Evolutionary conservation across 257 asterid genomes (phyloP).

Genomic region (Euphrasia confusa): DNA sequence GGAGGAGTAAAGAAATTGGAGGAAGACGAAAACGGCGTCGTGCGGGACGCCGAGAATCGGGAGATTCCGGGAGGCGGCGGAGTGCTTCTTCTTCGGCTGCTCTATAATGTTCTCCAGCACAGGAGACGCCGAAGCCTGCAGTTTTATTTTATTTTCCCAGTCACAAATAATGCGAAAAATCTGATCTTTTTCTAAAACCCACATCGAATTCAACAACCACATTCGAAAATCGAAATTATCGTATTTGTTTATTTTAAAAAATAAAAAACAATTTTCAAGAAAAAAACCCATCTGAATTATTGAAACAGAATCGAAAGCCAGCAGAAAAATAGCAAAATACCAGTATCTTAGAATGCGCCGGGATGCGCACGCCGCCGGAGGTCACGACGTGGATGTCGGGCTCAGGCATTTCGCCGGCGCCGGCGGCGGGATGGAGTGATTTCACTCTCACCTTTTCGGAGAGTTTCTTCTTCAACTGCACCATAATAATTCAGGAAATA

Average conservation of each 20-base stretch:
- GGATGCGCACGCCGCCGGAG: constrained; percentile 54
- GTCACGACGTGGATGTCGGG: constrained; percentile 55
- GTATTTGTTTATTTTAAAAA: too few relatives aligned
- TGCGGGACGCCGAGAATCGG: constrained; percentile 77
- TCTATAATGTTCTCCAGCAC: constrained; percentile 75
- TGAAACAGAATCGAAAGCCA: not conserved
- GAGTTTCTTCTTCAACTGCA: constrained; percentile 20
- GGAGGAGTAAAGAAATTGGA: constrained; percentile 62
- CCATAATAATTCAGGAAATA: too few relatives aligned
- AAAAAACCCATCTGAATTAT: not conserved
- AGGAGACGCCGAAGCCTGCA: constrained; percentile 75
- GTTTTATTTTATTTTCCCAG: not conserved
- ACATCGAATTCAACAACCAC: too few relatives aligned
- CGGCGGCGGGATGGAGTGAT: constrained; percentile 18
- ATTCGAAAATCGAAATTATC: too few relatives aligned
- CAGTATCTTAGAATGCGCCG: constrained; percentile 66
- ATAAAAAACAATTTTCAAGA: not conserved
- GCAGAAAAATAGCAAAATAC: constrained; percentile 30
- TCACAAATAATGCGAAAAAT: not conserved
- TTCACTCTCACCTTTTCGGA: constrained; percentile 23
- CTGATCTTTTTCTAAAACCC: not conserved
- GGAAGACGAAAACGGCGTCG: constrained; percentile 72
- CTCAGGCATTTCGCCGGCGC: constrained; percentile 42
- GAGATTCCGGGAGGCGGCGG: constrained; percentile 46
- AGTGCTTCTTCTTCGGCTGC: constrained; percentile 56